Base-by-base conservation (phyloP, 768 basidiomycete genomes). In the Pluteus cervinus region DNA sequence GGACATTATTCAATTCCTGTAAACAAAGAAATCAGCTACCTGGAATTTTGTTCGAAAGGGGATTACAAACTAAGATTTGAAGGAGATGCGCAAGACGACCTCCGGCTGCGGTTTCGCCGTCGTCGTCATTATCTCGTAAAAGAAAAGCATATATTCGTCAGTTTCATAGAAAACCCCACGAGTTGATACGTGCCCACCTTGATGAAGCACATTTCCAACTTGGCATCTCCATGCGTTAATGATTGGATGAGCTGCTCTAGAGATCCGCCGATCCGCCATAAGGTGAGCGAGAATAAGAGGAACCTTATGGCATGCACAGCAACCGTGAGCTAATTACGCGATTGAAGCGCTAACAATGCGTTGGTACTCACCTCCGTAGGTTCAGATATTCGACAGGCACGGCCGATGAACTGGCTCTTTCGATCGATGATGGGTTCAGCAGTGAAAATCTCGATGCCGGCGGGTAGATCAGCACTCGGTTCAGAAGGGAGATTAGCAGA, bases 81-180 rank as follows among this genome's bases (percentile, higher is more conserved):
- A 99, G 62, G 2, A 99, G 70, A 57, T 97, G 93, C 1, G 89
- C 89, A 15, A 98, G 62, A 12, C 94, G 75, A 29, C 85, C 80
- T 4, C 94, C 94, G 14, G 94, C 94, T 1, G 89, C 91, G 0
- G 85, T 80, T 62, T 99, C 94, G 2, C 92, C 89, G 41, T 97
- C 87, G 42, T 98, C 93, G 40, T 93, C 89, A 41, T 96, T 93
- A 52, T 97, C 93, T 90, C 16, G 10, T 4, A 15, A 23, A 24
- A 14, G 14, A 10, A 32, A 34, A 5, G 32, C 12, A 7, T 23
- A 30, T 14, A n/a, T 17, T 15, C 15, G 21, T 26, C 28, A 33
- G 7, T 23, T 3, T 28, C 22, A 15, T 24, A 12, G 15, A 17
- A 21, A 14, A 20, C n/a, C 8, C 11, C 8, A 14, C n/a, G 17